Conservation (phyloP, 805 yeast species). For the Blastobotrys americana region DNA sequence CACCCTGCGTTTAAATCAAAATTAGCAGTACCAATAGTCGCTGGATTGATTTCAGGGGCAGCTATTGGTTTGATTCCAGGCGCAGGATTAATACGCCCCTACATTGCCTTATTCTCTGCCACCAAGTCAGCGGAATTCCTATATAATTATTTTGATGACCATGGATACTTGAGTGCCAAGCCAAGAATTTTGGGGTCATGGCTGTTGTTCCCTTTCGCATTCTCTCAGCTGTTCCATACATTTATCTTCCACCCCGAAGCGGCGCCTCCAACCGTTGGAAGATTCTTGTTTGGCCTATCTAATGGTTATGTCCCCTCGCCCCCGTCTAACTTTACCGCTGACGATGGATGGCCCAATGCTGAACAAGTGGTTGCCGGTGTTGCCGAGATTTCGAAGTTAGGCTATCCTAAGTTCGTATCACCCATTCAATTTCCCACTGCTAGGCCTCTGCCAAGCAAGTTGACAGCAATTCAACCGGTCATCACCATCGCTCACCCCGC, state of each 20-base stretch:
- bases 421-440: conserved; percentile 25
- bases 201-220: conserved; percentile 35
- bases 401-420: conserved; percentile 30
- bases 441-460: conserved; percentile 13
- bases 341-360: conserved; percentile 29
- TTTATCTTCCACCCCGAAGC: conserved; percentile 31
- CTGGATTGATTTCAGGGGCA: conserved; percentile 26
- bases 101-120: conserved; percentile 29
- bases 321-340: conserved; percentile 27
- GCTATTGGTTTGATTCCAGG: conserved; percentile 24
- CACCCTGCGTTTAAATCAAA: conserved; percentile 4
- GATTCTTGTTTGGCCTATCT: conserved; percentile 26
- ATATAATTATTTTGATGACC: conserved; percentile 31
- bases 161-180: conserved; percentile 29
- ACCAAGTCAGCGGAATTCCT: conserved; percentile 31
- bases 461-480: conserved; percentile 22
- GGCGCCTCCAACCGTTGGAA: conserved; percentile 28
- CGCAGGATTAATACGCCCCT: conserved; percentile 17
- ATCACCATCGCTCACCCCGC: conserved; percentile 29
- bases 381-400: conserved; percentile 25
- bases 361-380: conserved; percentile 28
- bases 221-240: conserved; percentile 33
- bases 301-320: conserved; percentile 26
- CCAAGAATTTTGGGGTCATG: conserved; percentile 34
- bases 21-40: conserved; percentile 15